Percentiles rank a stretch among this genome's conserved stretches.
Evolutionary conservation across 179 eudicot genomes (phyloP).

Genomic region (Beta corolliflora): DNA sequence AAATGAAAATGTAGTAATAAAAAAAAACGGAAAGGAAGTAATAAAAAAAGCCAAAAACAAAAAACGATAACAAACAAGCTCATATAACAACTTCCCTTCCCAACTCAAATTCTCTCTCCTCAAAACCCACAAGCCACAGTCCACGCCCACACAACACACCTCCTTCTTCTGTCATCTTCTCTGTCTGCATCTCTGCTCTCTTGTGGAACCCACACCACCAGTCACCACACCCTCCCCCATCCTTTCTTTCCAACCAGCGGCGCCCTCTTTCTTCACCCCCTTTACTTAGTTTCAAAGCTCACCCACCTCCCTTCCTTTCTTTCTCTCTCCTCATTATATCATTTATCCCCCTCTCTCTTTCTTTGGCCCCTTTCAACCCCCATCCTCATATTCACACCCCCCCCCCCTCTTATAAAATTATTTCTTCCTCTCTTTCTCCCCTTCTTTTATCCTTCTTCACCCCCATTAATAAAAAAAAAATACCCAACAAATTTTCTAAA

Average conservation of each 20-base stretch:
- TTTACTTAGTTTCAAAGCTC: constrained; percentile 35
- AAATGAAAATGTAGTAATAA: no score
- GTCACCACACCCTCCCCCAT: not conserved
- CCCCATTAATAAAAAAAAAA: no score
- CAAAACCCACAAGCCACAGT: not conserved
- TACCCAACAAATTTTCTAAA: no score
- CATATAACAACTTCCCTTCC: no score
- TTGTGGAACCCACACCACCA: not conserved
- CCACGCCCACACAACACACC: constrained; percentile 9
- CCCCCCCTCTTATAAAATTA: not conserved
- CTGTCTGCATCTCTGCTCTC: constrained; percentile 4
- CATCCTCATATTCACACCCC: not conserved
- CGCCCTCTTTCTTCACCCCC: constrained; percentile 12
- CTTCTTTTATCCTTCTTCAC: no score
- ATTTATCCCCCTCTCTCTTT: not conserved
- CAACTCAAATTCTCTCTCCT: no score
- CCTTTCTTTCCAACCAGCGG: constrained; percentile 11
- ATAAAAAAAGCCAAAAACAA: no score
- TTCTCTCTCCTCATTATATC: constrained; percentile 13
- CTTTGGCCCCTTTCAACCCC: not conserved
- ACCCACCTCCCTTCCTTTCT: constrained; percentile 23
- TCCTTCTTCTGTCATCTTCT: not conserved
- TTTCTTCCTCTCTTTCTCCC: not conserved
- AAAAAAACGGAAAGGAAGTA: no score
- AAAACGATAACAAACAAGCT: no score